These are phyloP conservation scores for Colletotrichum sp. DNA, from an alignment of 2,329 filamentous ascomycete genomes.

Conservation along the genomic window DNA sequence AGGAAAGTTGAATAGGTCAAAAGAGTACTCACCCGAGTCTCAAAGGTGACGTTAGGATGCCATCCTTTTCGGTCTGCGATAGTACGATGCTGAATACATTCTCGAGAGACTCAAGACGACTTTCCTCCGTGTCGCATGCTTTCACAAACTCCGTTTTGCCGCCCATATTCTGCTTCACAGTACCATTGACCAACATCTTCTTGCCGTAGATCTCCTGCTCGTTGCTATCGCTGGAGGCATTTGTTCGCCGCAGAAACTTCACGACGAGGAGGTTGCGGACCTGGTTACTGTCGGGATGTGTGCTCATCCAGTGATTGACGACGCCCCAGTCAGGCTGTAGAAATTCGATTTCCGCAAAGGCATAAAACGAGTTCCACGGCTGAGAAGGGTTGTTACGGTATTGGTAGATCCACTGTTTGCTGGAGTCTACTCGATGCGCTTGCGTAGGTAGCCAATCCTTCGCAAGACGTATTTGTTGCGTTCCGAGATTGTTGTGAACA, in stretches of 20 bases:
- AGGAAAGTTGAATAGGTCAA: not conserved
- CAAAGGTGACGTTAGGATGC: not conserved
- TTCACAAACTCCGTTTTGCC: slow-evolving; percentile 54
- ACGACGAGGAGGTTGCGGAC: slow-evolving; percentile 56
- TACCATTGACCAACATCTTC: slow-evolving; percentile 53
- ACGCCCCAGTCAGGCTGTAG: slow-evolving; percentile 63
- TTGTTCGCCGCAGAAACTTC: slow-evolving; percentile 54
- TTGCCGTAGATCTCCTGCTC: slow-evolving; percentile 55
- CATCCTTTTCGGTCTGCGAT: not conserved
- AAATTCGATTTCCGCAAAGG: slow-evolving; percentile 71
- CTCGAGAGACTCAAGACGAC: slow-evolving; percentile 56
- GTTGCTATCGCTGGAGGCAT: slow-evolving; percentile 35
- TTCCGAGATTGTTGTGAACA: slow-evolving; percentile 53
- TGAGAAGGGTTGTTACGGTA: slow-evolving; percentile 51
- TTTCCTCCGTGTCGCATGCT: slow-evolving; percentile 53
- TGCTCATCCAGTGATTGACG: slow-evolving; percentile 63
- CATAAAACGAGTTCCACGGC: slow-evolving; percentile 66
- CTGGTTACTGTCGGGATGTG: slow-evolving; percentile 55
- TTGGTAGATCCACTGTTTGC: slow-evolving; percentile 68
- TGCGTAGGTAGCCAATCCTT: slow-evolving; percentile 52
- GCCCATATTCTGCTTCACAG: slow-evolving; percentile 58
- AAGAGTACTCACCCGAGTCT: not conserved
- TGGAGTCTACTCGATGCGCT: slow-evolving; percentile 40
- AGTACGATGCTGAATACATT: slow-evolving; percentile 28
- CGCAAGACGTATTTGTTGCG: slow-evolving; percentile 60